Evolutionary conservation across 108 stramenopile species (phyloP).

Genomic region (Cyclotella distinguenda): DNA sequence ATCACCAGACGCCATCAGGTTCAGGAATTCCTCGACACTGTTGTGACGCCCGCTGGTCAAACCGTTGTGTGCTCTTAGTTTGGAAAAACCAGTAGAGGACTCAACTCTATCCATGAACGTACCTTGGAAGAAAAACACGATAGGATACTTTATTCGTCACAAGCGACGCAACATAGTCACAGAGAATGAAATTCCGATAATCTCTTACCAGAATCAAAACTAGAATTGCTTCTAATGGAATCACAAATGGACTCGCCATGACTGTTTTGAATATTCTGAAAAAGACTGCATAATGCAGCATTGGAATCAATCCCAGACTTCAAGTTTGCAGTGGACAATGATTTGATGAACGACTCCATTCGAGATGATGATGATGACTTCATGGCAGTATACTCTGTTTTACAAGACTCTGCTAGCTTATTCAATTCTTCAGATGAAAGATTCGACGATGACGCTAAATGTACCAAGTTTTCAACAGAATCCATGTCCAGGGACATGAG

Average conservation of each 20-base stretch:
- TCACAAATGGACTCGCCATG: too few species aligned
- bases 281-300: conserved; percentile 30
- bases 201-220: conserved; percentile 39
- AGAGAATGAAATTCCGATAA: neutral
- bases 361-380: conserved; percentile 36
- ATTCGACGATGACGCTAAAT: conserved; percentile 48
- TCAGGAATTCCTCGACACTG: conserved; percentile 89
- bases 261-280: conserved; percentile 29
- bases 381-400: neutral
- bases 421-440: conserved; percentile 24
- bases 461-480: conserved; percentile 85
- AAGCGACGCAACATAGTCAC: neutral
- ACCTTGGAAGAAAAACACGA: conserved; percentile 6
- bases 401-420: conserved; percentile 5
- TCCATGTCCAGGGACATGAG: conserved; percentile 86
- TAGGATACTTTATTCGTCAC: neutral
- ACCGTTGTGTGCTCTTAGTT: conserved; percentile 69
- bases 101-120: conserved; percentile 44
- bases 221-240: conserved; percentile 15
- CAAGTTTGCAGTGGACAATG: conserved; percentile 68
- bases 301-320: conserved; percentile 27
- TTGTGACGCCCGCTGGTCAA: conserved; percentile 61
- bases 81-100: conserved; percentile 74
- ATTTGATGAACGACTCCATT: conserved; percentile 72
- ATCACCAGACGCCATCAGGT: conserved; percentile 82